Percentiles rank a stretch among this genome's conserved stretches.
phyloP scores from a whole-genome alignment of 2,329 filamentous ascomycete species.

The Monilinia laxa region DNA sequence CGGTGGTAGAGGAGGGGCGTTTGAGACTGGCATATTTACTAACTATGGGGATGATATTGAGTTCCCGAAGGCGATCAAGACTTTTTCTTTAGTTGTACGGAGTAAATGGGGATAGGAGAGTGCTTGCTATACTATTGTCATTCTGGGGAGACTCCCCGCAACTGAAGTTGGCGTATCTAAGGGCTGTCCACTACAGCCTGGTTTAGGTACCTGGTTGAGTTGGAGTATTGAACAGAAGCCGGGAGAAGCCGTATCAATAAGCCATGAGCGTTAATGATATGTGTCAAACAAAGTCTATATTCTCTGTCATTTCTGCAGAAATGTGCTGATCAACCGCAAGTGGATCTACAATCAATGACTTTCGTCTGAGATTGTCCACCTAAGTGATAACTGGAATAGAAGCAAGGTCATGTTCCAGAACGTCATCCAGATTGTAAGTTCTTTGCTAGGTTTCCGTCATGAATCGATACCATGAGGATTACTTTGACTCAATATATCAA shows the following conservation, averaged over 20 bases:
- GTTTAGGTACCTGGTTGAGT: too few relatives aligned
- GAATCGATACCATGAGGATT: conserved; percentile 40
- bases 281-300: conserved; percentile 27
- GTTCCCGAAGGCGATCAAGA: conserved; percentile 27
- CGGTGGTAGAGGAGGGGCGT: conserved; percentile 35
- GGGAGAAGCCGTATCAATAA: too few relatives aligned
- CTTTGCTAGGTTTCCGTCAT: conserved; percentile 37
- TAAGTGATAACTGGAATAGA: conserved; percentile 36
- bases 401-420: conserved; percentile 39
- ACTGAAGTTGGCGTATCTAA: conserved; percentile 36
- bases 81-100: conserved; percentile 32
- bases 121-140: conserved; percentile 39
- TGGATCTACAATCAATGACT: conserved; percentile 39
- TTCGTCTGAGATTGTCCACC: conserved; percentile 34
- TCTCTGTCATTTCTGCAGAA: conserved; percentile 32
- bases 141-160: conserved; percentile 35
- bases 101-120: conserved; percentile 40
- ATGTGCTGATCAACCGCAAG: conserved; percentile 39
- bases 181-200: too few relatives aligned
- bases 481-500: conserved; percentile 39
- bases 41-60: conserved; percentile 12
- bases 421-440: conserved; percentile 39
- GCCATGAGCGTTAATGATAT: not conserved
- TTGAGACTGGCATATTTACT: too few relatives aligned
- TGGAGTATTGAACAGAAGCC: too few relatives aligned